Base-by-base conservation (phyloP, 371 early-diverging fungal species). In the Zopfochytrium polystomum region DNA sequence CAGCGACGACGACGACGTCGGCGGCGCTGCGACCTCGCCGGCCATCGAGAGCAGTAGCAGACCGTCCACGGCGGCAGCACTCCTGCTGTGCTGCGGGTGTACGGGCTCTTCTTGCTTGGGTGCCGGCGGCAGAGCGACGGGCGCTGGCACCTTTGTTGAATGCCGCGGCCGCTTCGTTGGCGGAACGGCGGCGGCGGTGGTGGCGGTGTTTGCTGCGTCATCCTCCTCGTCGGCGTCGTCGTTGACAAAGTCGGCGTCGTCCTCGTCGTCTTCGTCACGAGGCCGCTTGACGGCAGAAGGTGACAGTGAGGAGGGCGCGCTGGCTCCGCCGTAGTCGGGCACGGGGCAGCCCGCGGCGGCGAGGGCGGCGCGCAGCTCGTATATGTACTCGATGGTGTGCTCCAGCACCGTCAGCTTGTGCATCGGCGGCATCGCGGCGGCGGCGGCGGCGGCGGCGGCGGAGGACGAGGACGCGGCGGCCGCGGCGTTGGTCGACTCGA, bases 1-100 rank as follows among this genome's bases (percentile, higher is more conserved):
- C 38, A 18, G 11, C 38, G 38, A 7, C 38, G 38, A 7, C 38
- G 38, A 7, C 38, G 38, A 11, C 38, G 38, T 18, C 38, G 38
- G 7, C 38, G 38, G 11, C 18, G 38, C 38, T 38, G 38, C 38
- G 38, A 7, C 38, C 38, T 38, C 38, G 7, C 7, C 18, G 38
- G 38, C 38, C 38, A 38, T 38, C 38, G 38, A 38, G 11, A 38
- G 38, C 38, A 38, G 38, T 18, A 38, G 38, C 38, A 38, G 38
- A 7, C 38, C 38, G 38, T 38, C 38, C 11, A 38, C 38, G 18
- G 18, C 7, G 7, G 38, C 38, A 38, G 38, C 38, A 7, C 11
- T 7, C 38, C 11, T 7, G 11, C 11, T 11, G 11, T 18, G 38
- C 38, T 38, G 38, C 38, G 38, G 38, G 38, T 38, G 38, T 18